phyloP scores from a whole-genome alignment of 768 basidiomycete species.

The Postia placenta region DNA sequence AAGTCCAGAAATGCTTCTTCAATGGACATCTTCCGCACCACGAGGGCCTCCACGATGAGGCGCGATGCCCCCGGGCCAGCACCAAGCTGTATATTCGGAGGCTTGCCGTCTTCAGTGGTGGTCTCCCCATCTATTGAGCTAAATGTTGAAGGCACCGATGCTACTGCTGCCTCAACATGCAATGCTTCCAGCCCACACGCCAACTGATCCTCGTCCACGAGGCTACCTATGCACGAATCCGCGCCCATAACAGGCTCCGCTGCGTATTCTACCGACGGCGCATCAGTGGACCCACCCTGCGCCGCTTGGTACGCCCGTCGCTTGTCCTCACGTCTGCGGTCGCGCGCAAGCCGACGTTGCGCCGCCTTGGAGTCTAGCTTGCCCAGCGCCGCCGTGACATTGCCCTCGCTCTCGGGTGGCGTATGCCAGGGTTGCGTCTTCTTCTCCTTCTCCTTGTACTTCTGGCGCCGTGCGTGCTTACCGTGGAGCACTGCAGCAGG shows the following conservation, averaged over 20 bases:
- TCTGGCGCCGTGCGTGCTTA: conserved; percentile 20
- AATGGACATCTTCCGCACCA: conserved; percentile 69
- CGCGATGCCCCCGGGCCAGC: conserved; percentile 22
- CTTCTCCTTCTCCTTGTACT: conserved; percentile 18
- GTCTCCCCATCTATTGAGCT: not conserved
- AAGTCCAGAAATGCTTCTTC: conserved; percentile 79
- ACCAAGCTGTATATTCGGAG: conserved; percentile 3
- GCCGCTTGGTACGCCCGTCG: conserved; percentile 14
- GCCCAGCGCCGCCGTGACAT: not conserved
- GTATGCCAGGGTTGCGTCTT: conserved; percentile 19
- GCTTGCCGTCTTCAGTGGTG: not conserved
- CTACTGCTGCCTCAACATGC: conserved; percentile 28
- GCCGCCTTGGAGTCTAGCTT: conserved; percentile 24
- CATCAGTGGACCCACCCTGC: conserved; percentile 2
- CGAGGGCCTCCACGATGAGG: conserved; percentile 77
- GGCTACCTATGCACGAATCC: conserved; percentile 24
- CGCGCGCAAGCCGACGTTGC: conserved; percentile 40
- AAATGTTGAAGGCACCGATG: conserved; percentile 17
- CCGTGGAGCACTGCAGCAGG: conserved; percentile 7
- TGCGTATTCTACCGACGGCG: conserved; percentile 5
- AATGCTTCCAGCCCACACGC: conserved; percentile 28
- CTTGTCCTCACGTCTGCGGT: conserved; percentile 47
- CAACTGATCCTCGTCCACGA: conserved; percentile 21
- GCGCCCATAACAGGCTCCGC: not conserved
- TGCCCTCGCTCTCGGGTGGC: not conserved